Conservation (phyloP, 108 stramenopile species). For the Skeletonema menzelii region DNA sequence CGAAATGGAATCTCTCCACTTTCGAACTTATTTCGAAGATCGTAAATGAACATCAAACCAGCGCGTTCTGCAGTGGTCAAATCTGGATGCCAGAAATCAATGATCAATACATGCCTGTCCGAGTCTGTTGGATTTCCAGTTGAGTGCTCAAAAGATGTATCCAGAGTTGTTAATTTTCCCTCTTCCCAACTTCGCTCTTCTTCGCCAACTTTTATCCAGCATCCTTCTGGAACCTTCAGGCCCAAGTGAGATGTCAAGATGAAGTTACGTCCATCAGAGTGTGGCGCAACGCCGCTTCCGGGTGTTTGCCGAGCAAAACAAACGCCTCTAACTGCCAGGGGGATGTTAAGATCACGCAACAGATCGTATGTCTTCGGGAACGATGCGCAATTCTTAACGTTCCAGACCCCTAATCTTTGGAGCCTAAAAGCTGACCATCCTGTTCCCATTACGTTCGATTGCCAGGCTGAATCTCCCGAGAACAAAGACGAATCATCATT, state of each 20-base stretch:
- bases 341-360: conserved; percentile 74
- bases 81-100: conserved; percentile 97
- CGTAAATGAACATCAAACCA: conserved; percentile 80
- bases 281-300: conserved; percentile 83
- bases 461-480: conserved; percentile 78
- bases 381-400: conserved; percentile 76
- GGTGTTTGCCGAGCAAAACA: conserved; percentile 90
- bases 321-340: conserved; percentile 92
- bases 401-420: conserved; percentile 92
- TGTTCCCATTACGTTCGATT: conserved; percentile 87
- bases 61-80: conserved; percentile 75
- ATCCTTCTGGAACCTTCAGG: conserved; percentile 71
- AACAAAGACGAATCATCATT: conserved; percentile 41
- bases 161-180: conserved; percentile 79
- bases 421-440: conserved; percentile 92
- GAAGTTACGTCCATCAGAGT: conserved; percentile 93
- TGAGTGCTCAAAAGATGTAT: conserved; percentile 91
- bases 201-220: conserved; percentile 83
- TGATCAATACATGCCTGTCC: conserved; percentile 91
- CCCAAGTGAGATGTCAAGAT: conserved; percentile 92
- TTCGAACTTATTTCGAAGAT: conserved; percentile 87
- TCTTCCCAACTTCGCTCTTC: conserved; percentile 69
- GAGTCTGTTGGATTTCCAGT: conserved; percentile 81
- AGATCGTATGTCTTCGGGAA: conserved; percentile 88
- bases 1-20: conserved; percentile 80